These are phyloP conservation scores for Prunus campanulata DNA, from an alignment of 306 rosid genomes.

Conservation along the genomic window DNA sequence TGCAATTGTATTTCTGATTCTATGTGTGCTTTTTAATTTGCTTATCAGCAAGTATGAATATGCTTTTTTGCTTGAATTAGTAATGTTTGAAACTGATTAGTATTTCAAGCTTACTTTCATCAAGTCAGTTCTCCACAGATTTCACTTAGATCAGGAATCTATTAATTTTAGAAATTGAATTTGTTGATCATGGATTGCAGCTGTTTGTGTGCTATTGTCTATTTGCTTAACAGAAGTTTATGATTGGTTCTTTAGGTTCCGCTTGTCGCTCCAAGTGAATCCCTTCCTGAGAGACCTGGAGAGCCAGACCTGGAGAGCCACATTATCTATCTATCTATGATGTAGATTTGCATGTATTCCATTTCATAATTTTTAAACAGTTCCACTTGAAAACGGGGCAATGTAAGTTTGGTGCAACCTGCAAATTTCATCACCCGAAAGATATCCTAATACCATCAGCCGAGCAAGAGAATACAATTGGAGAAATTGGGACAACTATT, in stretches of 20 bases:
- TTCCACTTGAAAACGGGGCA: slow-evolving; percentile 90
- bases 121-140: neutral
- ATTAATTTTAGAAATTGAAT: neutral
- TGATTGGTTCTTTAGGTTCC: slow-evolving; percentile 58
- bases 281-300: slow-evolving; percentile 85
- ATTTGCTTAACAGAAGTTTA: slow-evolving; percentile 4
- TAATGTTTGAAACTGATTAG: neutral
- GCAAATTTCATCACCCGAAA: slow-evolving; percentile 91
- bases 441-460: slow-evolving; percentile 59
- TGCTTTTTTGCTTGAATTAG: neutral
- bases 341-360: neutral
- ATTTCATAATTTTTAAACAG: slow-evolving; percentile 34
- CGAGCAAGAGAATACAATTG: slow-evolving; percentile 45
- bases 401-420: slow-evolving; percentile 77
- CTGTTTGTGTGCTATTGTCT: neutral
- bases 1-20: neutral
- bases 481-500: slow-evolving; percentile 37
- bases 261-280: slow-evolving; percentile 50
- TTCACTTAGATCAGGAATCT: neutral
- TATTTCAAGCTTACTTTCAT: neutral
- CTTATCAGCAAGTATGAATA: neutral
- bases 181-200: neutral
- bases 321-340: slow-evolving; percentile 15
- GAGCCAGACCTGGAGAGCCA: slow-evolving; percentile 64
- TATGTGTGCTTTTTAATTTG: neutral